These are phyloP conservation scores for Ganoderma lucidum DNA, from an alignment of 1,284 basidiomycete species.

Conservation along the genomic window DNA sequence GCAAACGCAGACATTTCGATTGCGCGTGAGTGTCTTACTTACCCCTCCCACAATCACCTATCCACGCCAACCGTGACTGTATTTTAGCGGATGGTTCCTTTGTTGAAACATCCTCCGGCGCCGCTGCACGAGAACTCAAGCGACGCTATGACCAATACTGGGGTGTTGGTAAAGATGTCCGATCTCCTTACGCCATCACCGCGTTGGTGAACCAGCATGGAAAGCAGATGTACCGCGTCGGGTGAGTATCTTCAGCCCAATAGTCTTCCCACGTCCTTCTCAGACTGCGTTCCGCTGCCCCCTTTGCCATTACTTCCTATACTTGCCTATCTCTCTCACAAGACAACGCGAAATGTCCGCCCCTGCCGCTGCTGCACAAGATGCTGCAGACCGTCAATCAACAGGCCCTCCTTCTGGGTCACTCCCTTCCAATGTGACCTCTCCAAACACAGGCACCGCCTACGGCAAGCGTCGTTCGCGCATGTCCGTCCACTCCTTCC, in stretches of 20 bases:
- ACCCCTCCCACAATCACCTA: constrained; percentile 7
- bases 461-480: constrained; percentile 59
- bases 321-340: constrained; percentile 9
- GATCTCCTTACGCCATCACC: constrained; percentile 81
- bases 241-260: constrained; percentile 54
- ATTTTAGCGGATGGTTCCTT: constrained; percentile 65
- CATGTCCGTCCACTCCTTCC: constrained; percentile 72
- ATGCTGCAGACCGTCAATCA: constrained; percentile 36
- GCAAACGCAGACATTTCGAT: constrained; percentile 66
- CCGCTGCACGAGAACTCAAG: constrained; percentile 78
- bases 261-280: neutral
- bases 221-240: constrained; percentile 74
- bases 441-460: constrained; percentile 20
- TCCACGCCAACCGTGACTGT: constrained; percentile 10
- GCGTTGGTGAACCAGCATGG: constrained; percentile 82
- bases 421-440: constrained; percentile 28
- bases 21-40: constrained; percentile 56
- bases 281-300: neutral
- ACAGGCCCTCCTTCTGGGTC: constrained; percentile 19
- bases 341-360: constrained; percentile 65
- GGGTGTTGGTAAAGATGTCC: constrained; percentile 69
- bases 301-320: constrained; percentile 1
- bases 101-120: constrained; percentile 79
- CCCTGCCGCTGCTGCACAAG: constrained; percentile 47
- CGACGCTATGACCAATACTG: constrained; percentile 70